These are phyloP conservation scores for Cladosporium sp. DNA, from an alignment of 2,329 filamentous ascomycete genomes.

Conservation along the genomic window DNA sequence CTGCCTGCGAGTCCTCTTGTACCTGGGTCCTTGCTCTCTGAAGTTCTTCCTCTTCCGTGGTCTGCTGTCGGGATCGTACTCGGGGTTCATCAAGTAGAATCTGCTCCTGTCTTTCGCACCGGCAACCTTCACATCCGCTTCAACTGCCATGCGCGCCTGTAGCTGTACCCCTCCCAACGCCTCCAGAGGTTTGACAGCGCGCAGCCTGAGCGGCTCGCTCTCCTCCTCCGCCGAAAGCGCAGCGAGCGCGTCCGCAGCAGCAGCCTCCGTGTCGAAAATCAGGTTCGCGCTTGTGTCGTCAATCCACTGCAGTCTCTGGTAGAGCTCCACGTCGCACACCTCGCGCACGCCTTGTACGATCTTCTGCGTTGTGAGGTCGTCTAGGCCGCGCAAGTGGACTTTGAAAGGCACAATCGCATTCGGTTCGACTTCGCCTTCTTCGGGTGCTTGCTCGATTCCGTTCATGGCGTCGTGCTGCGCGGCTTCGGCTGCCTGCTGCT, in stretches of 20 bases:
- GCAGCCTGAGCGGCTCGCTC: constrained; percentile 56
- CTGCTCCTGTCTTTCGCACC: constrained; percentile 79
- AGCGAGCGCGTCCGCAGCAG: constrained; percentile 55
- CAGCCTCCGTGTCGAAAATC: constrained; percentile 62
- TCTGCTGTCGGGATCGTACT: constrained; percentile 78
- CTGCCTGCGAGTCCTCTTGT: constrained; percentile 22
- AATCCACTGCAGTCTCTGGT: constrained; percentile 82
- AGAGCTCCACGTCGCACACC: constrained; percentile 59
- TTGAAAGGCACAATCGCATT: constrained; percentile 53
- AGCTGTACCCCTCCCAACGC: constrained; percentile 69
- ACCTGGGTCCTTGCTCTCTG: constrained; percentile 20
- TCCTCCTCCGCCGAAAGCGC: constrained; percentile 45
- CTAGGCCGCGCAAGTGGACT: constrained; percentile 80
- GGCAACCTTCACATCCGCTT: constrained; percentile 74
- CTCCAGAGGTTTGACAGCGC: constrained; percentile 69
- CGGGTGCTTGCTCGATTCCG: constrained; percentile 31
- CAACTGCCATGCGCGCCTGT: constrained; percentile 70
- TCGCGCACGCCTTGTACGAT: constrained; percentile 68
- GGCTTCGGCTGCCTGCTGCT: constrained; percentile 33
- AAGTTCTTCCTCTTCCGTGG: constrained; percentile 38
- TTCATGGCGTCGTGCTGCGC: constrained; percentile 28
- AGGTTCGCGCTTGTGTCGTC: constrained; percentile 90
- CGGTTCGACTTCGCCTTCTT: constrained; percentile 36
- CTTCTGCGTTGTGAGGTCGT: constrained; percentile 76
- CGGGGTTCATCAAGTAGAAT: constrained; percentile 90